Evolutionary conservation across 495 filamentous ascomycete genomes (phyloP).

Genomic region (Aspergillus mulundensis): DNA sequence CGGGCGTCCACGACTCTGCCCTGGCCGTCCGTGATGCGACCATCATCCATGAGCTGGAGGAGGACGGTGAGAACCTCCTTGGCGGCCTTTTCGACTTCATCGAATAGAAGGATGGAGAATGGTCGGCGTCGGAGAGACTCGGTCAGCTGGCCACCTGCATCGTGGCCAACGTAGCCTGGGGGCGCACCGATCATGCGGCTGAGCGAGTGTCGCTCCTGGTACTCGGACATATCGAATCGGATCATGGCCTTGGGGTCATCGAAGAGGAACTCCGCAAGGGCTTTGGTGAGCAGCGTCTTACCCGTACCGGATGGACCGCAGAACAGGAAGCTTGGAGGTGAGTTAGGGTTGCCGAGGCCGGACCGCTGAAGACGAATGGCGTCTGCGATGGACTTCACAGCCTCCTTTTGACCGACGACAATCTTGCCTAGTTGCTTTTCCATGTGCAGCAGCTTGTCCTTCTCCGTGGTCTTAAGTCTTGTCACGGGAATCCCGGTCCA

Average conservation of each 20-base stretch:
- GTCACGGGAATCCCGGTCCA: constrained; percentile 98
- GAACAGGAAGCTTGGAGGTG: constrained; percentile 96
- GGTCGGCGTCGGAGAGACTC: constrained; percentile 88
- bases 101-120: constrained; percentile 96
- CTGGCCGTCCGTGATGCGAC: constrained; percentile 97
- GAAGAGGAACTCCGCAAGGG: constrained; percentile 95
- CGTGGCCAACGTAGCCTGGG: constrained; percentile 94
- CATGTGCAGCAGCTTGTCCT: constrained; percentile 95
- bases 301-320: constrained; percentile 97
- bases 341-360: constrained; percentile 89
- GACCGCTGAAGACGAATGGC: constrained; percentile 92
- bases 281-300: constrained; percentile 95
- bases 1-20: constrained; percentile 88
- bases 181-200: constrained; percentile 97
- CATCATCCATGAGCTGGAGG: constrained; percentile 97
- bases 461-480: constrained; percentile 88
- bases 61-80: constrained; percentile 97
- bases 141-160: constrained; percentile 92
- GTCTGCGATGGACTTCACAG: constrained; percentile 89
- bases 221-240: constrained; percentile 99
- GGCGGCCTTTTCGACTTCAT: constrained; percentile 97
- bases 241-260: constrained; percentile 98
- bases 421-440: constrained; percentile 76
- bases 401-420: constrained; percentile 91
- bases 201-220: constrained; percentile 94